A percentile compares a stretch with the other conserved stretches of the same genome.
phyloP scores from a whole-genome alignment of 441 rosid genomes.

The Hypseocharis bilobata region DNA sequence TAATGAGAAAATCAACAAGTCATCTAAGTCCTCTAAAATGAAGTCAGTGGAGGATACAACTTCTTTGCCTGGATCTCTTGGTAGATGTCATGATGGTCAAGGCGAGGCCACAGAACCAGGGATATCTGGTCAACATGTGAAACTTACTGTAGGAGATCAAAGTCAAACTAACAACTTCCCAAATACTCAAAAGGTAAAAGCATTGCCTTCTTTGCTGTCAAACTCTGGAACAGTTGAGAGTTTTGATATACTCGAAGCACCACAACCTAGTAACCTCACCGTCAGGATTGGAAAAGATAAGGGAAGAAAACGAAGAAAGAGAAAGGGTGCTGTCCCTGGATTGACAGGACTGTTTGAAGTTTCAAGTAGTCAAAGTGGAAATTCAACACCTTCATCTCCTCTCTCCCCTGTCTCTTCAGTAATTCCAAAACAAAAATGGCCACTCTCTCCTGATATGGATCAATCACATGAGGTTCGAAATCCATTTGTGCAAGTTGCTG shows the following conservation, averaged over 20 bases:
- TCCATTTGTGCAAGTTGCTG: slow-evolving; percentile 26
- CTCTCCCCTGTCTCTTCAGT: slow-evolving; percentile 44
- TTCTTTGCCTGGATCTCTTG: slow-evolving; percentile 23
- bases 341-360: slow-evolving; percentile 44
- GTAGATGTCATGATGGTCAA: slow-evolving; percentile 20
- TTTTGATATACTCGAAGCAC: slow-evolving; percentile 29
- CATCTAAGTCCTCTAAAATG: slow-evolving; percentile 34
- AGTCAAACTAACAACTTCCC: slow-evolving; percentile 3
- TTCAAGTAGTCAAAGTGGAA: slow-evolving; percentile 87
- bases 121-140: slow-evolving; percentile 17
- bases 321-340: slow-evolving; percentile 44
- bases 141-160: slow-evolving; percentile 19
- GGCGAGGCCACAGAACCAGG: slow-evolving; percentile 15
- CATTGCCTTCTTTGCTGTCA: slow-evolving; percentile 24
- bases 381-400: slow-evolving; percentile 86
- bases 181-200: slow-evolving; percentile 17
- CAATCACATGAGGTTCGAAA: slow-evolving; percentile 25
- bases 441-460: slow-evolving; percentile 28
- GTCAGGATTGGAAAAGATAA: slow-evolving; percentile 55
- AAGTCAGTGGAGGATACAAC: slow-evolving; percentile 35
- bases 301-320: slow-evolving; percentile 64
- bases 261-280: slow-evolving; percentile 46
- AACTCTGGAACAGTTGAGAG: slow-evolving; percentile 32
- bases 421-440: slow-evolving; percentile 26
- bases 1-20: slow-evolving; percentile 25